Evolutionary conservation across 1,284 basidiomycete genomes (phyloP), one percentile per base, ranked within the genome.

Genomic region (Ustilago hordei): DNA sequence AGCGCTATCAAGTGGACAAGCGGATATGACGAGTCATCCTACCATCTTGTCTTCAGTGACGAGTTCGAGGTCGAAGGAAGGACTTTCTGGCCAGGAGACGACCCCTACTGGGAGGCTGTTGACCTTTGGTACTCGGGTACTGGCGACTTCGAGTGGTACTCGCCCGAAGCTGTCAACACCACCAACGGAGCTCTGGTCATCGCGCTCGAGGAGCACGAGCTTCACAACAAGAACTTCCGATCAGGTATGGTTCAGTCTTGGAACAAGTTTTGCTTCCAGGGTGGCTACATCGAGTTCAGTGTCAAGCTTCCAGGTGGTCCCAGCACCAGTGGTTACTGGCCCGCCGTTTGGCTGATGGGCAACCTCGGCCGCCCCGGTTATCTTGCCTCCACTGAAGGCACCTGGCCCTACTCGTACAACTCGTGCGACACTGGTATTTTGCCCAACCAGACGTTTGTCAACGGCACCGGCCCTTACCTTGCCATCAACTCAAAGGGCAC

Each of bases 41-140:
- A 84, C 62, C 78, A 87, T 28, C 90, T 98, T 36, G 91, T 95
- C 2, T 86, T 86, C 52, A 74, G 67, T 65, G 95, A 98, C 86
- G 95, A 98, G 87, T 85, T 85, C 65, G 91, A 95, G 57, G 87
- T 83, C 7, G 91, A 92, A 36, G 95, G 93, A 8, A 83, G 90
- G 55, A 88, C 87, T 1, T 90, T 90, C 77, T 83, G 79, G 79
- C 81, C 84, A 0, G 83, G 83, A 13, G 84, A 86, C 52, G 84
- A 86, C 41, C 84, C 84, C 1, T 86, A 60, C 68, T 86, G 83
- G 83, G 81, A 82, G 59, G 84, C 84, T 13, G 76, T 81, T 47
- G 79, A 86, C 56, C 63, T 85, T 31, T 87, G 87, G 75, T 85
- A 85, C 64, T 69, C 70, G n/a, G 84, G 79, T 32, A 85, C 84